These are phyloP conservation scores for Conticribra guillardii DNA, from an alignment of 108 stramenopile species.

Conservation along the genomic window DNA sequence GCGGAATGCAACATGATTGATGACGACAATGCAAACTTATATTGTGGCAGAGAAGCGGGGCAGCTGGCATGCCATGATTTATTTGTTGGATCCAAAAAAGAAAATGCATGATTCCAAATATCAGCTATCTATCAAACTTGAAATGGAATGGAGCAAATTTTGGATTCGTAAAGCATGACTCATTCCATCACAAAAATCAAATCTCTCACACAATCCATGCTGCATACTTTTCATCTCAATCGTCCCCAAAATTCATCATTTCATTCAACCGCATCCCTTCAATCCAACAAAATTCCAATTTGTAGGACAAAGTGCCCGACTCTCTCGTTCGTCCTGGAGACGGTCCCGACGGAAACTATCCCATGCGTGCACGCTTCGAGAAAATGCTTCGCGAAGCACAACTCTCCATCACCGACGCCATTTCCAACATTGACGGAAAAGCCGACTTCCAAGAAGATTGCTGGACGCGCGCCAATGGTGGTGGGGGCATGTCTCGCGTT, in stretches of 20 bases:
- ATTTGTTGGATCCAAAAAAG: too few species aligned
- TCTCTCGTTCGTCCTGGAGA: conserved; percentile 87
- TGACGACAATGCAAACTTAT: too few species aligned
- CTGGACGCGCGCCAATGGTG: conserved; percentile 95
- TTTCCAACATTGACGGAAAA: conserved; percentile 92
- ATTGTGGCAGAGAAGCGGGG: too few species aligned
- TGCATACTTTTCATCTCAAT: neutral
- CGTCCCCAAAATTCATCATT: neutral
- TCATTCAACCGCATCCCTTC: neutral
- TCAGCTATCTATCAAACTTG: too few species aligned
- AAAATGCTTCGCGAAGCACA: conserved; percentile 92
- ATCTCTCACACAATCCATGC: too few species aligned
- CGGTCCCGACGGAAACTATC: conserved; percentile 93
- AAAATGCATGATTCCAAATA: too few species aligned
- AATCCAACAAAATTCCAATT: neutral
- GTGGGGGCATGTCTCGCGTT: conserved; percentile 97
- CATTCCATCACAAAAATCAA: too few species aligned
- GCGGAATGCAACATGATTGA: too few species aligned
- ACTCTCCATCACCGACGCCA: conserved; percentile 88
- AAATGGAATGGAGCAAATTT: too few species aligned
- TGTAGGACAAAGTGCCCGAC: conserved; percentile 47
- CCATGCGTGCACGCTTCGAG: conserved; percentile 94
- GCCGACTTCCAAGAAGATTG: conserved; percentile 92
- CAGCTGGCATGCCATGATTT: too few species aligned
- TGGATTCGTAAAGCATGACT: too few species aligned